These are phyloP conservation scores for Hyphopichia khmerensis DNA, from an alignment of 1,139 yeast genomes.

Conservation along the genomic window DNA sequence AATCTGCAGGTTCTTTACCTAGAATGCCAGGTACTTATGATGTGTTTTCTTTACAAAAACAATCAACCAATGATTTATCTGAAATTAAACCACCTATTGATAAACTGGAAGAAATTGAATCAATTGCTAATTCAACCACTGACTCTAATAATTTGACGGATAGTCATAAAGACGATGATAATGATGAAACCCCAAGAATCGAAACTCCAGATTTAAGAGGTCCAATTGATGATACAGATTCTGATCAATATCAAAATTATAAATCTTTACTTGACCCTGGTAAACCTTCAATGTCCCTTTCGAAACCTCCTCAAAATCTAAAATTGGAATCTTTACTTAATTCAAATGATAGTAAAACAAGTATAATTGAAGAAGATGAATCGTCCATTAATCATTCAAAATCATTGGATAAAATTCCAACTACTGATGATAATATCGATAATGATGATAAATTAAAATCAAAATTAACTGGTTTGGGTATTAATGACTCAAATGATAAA, in stretches of 20 bases:
- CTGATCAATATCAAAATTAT: constrained; percentile 7
- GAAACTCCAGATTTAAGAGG: constrained; percentile 8
- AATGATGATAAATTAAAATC: constrained; percentile 6
- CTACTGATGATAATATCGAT: constrained; percentile 37
- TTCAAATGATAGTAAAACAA: background rate
- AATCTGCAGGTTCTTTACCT: constrained; percentile 33
- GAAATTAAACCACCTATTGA: background rate
- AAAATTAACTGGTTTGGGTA: constrained; percentile 2
- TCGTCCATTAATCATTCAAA: constrained; percentile 11
- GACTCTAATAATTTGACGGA: background rate
- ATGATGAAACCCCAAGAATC: background rate
- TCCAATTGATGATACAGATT: background rate
- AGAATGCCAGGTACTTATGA: constrained; percentile 61
- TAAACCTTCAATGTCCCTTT: constrained; percentile 15
- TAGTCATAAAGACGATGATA: background rate
- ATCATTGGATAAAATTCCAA: constrained; percentile 28
- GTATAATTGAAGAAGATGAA: constrained; percentile 9
- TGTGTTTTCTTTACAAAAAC: constrained; percentile 45
- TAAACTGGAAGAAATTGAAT: background rate
- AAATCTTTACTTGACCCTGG: constrained; percentile 45
- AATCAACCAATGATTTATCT: background rate
- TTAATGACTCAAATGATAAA: background rate
- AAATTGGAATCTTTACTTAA: constrained; percentile 9
- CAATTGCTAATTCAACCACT: background rate
- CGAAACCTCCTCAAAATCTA: constrained; percentile 1